A percentile compares a stretch with the other conserved stretches of the same genome.
Conservation (phyloP, 179 eudicot species). For the Silene noctiflora region DNA sequence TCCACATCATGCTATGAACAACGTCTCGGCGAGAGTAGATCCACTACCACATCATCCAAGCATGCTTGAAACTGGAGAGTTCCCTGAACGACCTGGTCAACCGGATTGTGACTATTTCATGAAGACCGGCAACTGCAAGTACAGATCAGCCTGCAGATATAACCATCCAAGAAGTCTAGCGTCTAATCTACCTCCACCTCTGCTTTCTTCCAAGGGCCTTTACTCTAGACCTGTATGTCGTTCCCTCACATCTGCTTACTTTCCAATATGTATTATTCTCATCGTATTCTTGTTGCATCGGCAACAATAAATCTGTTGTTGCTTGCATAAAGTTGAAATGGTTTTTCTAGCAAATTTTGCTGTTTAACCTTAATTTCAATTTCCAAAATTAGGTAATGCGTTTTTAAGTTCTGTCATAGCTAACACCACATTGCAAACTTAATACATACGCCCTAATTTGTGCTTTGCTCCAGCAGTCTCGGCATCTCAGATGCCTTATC, state of each 20-base stretch:
- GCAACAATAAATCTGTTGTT: not conserved
- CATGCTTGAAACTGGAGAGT: slow-evolving; percentile 31
- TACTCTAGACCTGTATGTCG: slow-evolving; percentile 34
- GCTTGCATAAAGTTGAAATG: not conserved
- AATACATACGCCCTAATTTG: not conserved
- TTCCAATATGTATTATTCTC: not conserved
- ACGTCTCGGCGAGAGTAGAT: slow-evolving; percentile 29
- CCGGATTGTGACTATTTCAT: slow-evolving; percentile 44
- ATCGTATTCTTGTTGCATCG: not conserved
- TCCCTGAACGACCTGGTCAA: slow-evolving; percentile 40
- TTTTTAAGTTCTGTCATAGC: not conserved
- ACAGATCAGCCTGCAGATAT: slow-evolving; percentile 38
- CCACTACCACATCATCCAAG: slow-evolving; percentile 26
- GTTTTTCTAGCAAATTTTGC: not conserved
- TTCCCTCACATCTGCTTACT: not conserved
- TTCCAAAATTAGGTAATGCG: not conserved
- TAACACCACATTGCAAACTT: not conserved
- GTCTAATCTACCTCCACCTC: slow-evolving; percentile 24
- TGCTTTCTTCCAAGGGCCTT: slow-evolving; percentile 18
- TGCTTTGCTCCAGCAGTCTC: not conserved
- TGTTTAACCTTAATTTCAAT: not conserved
- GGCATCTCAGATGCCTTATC: not conserved
- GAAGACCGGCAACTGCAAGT: slow-evolving; percentile 49
- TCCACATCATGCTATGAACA: slow-evolving; percentile 26
- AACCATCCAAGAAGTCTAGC: slow-evolving; percentile 37